phyloP scores from a whole-genome alignment of 108 stramenopile species.

The Nitzschia sp. region DNA sequence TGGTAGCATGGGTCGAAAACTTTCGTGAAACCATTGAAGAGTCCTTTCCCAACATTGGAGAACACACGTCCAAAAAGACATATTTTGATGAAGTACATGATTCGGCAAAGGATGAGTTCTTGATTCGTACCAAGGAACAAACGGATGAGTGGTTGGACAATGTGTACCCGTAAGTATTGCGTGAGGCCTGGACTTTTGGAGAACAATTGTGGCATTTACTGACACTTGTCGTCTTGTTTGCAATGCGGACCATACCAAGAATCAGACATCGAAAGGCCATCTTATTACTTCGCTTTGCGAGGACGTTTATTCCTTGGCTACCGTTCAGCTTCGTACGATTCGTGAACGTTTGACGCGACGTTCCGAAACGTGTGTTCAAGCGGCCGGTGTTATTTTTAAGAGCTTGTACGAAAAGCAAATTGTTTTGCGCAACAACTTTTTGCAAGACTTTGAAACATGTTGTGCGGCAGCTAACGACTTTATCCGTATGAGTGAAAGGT shows the following conservation, averaged over 20 bases:
- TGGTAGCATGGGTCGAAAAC: conserved; percentile 89
- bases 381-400: conserved; percentile 79
- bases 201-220: background rate
- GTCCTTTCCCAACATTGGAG: conserved; percentile 72
- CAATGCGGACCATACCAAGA: conserved; percentile 78
- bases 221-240: background rate
- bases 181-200: background rate
- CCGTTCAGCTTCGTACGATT: conserved; percentile 83
- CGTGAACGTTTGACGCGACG: conserved; percentile 78
- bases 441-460: conserved; percentile 82
- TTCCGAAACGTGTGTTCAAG: conserved; percentile 83
- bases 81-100: conserved; percentile 78
- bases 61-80: conserved; percentile 68
- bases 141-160: conserved; percentile 84
- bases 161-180: conserved; percentile 69
- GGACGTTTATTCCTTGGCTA: conserved; percentile 82
- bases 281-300: conserved; percentile 85
- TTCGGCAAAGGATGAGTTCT: conserved; percentile 83
- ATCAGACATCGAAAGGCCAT: conserved; percentile 76
- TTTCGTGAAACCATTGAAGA: conserved; percentile 89
- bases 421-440: conserved; percentile 62
- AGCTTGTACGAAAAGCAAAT: conserved; percentile 79
- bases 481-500: conserved; percentile 85
- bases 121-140: conserved; percentile 78
- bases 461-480: conserved; percentile 90